Evolutionary conservation across 2,329 filamentous ascomycete species (phyloP), one percentile per base, ranked within the genome.

Genomic region (Ophiostoma triangulosporum): DNA sequence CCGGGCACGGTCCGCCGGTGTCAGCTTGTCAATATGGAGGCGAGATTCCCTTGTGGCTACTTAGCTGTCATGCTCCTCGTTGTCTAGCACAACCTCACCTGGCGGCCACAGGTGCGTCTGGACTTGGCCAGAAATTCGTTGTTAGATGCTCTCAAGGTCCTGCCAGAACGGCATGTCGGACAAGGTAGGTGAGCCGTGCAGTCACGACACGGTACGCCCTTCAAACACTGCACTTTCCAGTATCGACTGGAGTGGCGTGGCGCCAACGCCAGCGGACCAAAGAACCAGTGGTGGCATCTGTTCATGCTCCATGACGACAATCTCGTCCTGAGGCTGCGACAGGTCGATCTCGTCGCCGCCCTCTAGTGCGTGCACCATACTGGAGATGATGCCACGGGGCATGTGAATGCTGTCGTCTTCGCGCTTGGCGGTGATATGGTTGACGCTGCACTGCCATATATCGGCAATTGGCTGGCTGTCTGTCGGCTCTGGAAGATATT

Each of bases 361-460:
- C 4, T 68, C 60, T 60, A 71, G 61, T 48, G 66, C 65, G 64
- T 79, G 74, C 26, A 81, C 67, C 51, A 73, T 61, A 63, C 76
- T 79, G 33, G 75, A 78, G 49, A 81, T 66, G 38, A 77, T 59
- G 17, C 76, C 77, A 1, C 70, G 66, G 2, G 71, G 59, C 51
- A 62, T 66, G 27, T 62, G 60, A 52, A 61, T 54, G 22, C 63
- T 60, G 22, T 70, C 70, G 29, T 68, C 64, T 58, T 79, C 84
- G 54, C 71, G 76, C 74, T 89, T 90, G 57, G 91, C 81, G 59
- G 78, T 85, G 68, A 91, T 81, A 53, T 86, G 78, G 67, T 87
- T 87, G 66, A 80, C 76, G 15, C 70, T 69, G 70, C 88, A 91
- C 70, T 91, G 86, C 53, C n/a, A n/a, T n/a, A n/a, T n/a, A n/a